Conservation (phyloP, 495 filamentous ascomycete species). For the Pseudevernia furfuracea region DNA sequence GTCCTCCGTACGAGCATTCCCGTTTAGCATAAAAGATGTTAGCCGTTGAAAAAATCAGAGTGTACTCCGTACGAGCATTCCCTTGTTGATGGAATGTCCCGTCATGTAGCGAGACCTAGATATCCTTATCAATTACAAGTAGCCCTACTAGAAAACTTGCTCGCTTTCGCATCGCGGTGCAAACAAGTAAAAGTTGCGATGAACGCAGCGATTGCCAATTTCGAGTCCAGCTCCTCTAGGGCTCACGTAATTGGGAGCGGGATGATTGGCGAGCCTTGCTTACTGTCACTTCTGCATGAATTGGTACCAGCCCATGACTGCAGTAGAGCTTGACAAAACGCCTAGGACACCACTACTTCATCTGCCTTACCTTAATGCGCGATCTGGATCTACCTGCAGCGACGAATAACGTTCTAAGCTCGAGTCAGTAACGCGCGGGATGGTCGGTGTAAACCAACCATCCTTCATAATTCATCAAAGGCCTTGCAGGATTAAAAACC, state of each 20-base stretch:
- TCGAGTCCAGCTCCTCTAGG: constrained; percentile 42
- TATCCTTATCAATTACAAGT: constrained; percentile 3
- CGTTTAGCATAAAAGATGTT: constrained; percentile 38
- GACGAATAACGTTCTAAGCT: constrained; percentile 15
- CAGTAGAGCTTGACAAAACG: constrained; percentile 21
- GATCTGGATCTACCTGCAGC: constrained; percentile 12
- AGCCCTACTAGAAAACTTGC: background rate
- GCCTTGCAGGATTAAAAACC: constrained; percentile 28
- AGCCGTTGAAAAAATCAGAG: constrained; percentile 31
- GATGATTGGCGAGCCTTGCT: constrained; percentile 23
- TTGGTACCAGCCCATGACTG: constrained; percentile 23
- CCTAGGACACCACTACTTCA: constrained; percentile 9
- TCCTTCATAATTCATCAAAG: constrained; percentile 27
- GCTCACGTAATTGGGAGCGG: constrained; percentile 42
- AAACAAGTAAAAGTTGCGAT: constrained; percentile 47
- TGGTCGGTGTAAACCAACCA: background rate
- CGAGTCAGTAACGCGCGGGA: constrained; percentile 1
- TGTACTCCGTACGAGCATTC: constrained; percentile 28
- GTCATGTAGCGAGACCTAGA: constrained; percentile 36
- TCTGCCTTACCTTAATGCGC: background rate
- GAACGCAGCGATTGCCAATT: constrained; percentile 41
- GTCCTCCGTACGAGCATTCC: constrained; percentile 30
- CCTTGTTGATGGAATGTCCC: constrained; percentile 43
- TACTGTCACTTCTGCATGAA: constrained; percentile 1
- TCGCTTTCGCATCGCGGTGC: constrained; percentile 37